Percentiles rank a stretch among this genome's conserved stretches.
Conservation (phyloP, 2,329 filamentous ascomycete genomes). For the Pestalotiopsis sp. region DNA sequence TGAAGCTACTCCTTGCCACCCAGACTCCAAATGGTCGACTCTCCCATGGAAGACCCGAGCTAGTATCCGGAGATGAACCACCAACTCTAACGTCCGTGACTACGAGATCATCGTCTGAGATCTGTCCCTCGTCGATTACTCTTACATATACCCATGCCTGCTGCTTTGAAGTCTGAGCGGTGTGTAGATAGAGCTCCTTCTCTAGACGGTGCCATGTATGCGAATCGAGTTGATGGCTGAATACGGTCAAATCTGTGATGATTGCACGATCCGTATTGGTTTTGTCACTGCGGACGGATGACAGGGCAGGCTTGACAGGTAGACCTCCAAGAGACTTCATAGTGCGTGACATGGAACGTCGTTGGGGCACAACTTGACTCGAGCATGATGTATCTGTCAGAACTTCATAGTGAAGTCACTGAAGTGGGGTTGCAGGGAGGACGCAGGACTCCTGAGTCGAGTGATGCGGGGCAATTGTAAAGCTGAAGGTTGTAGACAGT, state of each 20-base stretch:
- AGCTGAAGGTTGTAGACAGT: too few relatives aligned
- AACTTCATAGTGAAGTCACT: too few relatives aligned
- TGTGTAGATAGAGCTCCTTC: conserved; percentile 69
- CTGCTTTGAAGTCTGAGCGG: conserved; percentile 63
- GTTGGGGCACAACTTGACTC: neutral
- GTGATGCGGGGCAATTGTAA: too few relatives aligned
- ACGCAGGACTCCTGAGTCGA: too few relatives aligned
- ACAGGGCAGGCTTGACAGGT: too few relatives aligned
- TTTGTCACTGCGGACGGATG: neutral
- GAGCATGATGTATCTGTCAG: neutral
- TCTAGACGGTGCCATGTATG: conserved; percentile 66
- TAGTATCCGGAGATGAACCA: conserved; percentile 42
- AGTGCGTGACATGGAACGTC: neutral
- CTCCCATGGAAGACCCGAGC: conserved; percentile 54
- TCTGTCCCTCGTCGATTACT: conserved; percentile 65
- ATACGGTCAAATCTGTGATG: neutral
- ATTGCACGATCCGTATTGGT: too few relatives aligned
- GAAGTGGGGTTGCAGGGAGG: too few relatives aligned
- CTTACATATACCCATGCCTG: conserved; percentile 65
- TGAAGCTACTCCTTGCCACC: conserved; percentile 57
- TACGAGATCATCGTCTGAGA: conserved; percentile 60
- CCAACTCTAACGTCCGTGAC: conserved; percentile 66
- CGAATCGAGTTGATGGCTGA: neutral
- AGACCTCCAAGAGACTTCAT: neutral
- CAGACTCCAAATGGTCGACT: conserved; percentile 65